A percentile compares a stretch with the other conserved stretches of the same genome.
These are phyloP conservation scores for Diaporthe longicolla DNA, from an alignment of 2,329 filamentous ascomycete species.

Conservation along the genomic window DNA sequence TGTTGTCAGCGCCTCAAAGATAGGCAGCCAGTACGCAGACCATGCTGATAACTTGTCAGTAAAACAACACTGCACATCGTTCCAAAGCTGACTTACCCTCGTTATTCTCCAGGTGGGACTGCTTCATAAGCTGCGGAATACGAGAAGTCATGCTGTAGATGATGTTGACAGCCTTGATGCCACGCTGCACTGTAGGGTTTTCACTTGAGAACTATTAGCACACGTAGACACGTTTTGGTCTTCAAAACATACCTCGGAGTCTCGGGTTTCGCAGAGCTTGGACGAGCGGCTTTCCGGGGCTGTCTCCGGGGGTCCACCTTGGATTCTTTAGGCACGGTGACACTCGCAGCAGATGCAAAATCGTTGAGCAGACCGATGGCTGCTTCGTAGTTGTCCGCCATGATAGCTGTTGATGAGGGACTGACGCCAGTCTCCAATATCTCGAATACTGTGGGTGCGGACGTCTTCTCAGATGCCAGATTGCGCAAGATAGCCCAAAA, in stretches of 20 bases:
- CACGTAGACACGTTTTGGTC: conserved; percentile 34
- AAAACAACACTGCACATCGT: neutral
- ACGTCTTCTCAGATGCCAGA: conserved; percentile 77
- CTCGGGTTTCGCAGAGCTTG: conserved; percentile 62
- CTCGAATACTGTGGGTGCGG: conserved; percentile 84
- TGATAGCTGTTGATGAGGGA: conserved; percentile 84
- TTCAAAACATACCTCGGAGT: conserved; percentile 66
- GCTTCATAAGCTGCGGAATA: conserved; percentile 88
- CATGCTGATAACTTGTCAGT: conserved; percentile 73
- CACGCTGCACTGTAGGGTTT: conserved; percentile 81
- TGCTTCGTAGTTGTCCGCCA: conserved; percentile 95
- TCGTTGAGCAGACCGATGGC: conserved; percentile 88
- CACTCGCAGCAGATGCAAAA: conserved; percentile 86
- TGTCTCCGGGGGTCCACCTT: conserved; percentile 68
- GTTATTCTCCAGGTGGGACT: conserved; percentile 90
- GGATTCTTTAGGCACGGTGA: conserved; percentile 79
- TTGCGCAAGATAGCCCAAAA: conserved; percentile 93
- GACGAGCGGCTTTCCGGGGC: conserved; percentile 50
- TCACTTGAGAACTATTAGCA: conserved; percentile 65
- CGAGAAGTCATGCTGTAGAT: conserved; percentile 86
- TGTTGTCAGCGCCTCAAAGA: conserved; percentile 88
- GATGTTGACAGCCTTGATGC: conserved; percentile 83
- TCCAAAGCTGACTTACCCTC: conserved; percentile 70
- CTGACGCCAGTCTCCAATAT: conserved; percentile 85
- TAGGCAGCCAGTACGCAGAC: conserved; percentile 97